Percentiles rank a stretch among this genome's conserved stretches.
Conservation (phyloP, 129 eudicot genomes). For the Lonicera japonica region DNA sequence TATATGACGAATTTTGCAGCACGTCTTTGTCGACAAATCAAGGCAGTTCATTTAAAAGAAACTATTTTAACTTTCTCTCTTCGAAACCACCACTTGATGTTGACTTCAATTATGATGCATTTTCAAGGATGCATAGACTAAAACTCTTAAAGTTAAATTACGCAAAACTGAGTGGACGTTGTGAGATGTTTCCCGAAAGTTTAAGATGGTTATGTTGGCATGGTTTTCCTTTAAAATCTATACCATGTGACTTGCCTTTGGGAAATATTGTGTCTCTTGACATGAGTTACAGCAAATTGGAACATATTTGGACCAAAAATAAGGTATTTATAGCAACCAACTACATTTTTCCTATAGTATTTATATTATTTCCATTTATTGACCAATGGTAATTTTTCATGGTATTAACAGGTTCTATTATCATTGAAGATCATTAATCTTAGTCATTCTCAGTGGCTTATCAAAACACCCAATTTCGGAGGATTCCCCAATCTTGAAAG, state of each 20-base stretch:
- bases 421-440: constrained; percentile 28
- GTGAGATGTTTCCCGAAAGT: constrained; percentile 19
- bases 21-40: neutral
- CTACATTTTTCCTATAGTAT: neutral
- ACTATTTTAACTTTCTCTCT: neutral
- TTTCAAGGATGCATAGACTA: constrained; percentile 23
- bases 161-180: constrained; percentile 12
- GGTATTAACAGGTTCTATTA: constrained; percentile 22
- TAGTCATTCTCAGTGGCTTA: constrained; percentile 13
- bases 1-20: neutral
- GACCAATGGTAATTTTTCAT: neutral
- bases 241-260: constrained; percentile 24
- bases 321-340: constrained; percentile 15
- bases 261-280: constrained; percentile 38
- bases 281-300: constrained; percentile 32
- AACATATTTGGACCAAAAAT: constrained; percentile 27
- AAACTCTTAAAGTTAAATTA: constrained; percentile 17
- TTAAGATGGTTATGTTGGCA: constrained; percentile 42
- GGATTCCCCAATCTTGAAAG: constrained; percentile 23
- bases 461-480: constrained; percentile 1
- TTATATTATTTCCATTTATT: neutral
- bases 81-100: neutral
- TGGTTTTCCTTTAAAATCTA: constrained; percentile 18
- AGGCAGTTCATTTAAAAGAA: neutral
- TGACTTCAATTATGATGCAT: constrained; percentile 3